Conservation (phyloP, 352 stramenopile genomes). For the Phytophthora kernoviae region DNA sequence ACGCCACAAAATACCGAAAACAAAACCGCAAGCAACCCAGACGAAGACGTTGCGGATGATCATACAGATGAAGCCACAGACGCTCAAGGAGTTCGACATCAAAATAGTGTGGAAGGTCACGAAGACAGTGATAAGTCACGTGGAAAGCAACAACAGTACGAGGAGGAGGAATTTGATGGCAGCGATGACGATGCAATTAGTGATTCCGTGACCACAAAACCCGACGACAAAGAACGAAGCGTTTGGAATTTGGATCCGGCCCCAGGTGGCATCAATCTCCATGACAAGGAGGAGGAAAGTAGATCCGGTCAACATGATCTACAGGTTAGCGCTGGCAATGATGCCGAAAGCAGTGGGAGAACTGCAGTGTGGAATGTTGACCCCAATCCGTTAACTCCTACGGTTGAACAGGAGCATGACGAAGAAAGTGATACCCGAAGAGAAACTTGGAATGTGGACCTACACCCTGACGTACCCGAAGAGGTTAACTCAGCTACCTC, state of each 20-base stretch:
- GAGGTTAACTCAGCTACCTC: too few species aligned
- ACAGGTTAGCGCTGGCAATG: neutral
- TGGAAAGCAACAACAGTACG: slow-evolving; percentile 26
- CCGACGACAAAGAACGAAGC: neutral
- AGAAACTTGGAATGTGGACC: slow-evolving; percentile 25
- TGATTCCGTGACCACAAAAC: slow-evolving; percentile 1
- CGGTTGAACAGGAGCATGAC: neutral
- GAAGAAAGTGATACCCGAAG: neutral
- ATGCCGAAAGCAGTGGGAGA: neutral
- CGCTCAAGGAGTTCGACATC: neutral
- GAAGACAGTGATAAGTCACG: slow-evolving; percentile 1
- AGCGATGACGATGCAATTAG: slow-evolving; percentile 5
- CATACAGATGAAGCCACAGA: neutral
- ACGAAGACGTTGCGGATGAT: neutral
- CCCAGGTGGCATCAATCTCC: neutral
- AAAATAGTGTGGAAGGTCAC: neutral
- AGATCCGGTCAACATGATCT: neutral
- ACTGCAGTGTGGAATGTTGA: slow-evolving; percentile 18
- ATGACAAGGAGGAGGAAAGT: neutral
- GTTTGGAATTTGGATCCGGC: slow-evolving; percentile 29
- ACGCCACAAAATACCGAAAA: neutral
- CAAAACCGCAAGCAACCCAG: neutral
- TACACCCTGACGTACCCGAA: neutral
- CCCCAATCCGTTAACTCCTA: slow-evolving; percentile 1
- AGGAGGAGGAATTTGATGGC: slow-evolving; percentile 43